Conservation (phyloP, 257 asterid genomes). For the Solanum megistacrolobum region DNA sequence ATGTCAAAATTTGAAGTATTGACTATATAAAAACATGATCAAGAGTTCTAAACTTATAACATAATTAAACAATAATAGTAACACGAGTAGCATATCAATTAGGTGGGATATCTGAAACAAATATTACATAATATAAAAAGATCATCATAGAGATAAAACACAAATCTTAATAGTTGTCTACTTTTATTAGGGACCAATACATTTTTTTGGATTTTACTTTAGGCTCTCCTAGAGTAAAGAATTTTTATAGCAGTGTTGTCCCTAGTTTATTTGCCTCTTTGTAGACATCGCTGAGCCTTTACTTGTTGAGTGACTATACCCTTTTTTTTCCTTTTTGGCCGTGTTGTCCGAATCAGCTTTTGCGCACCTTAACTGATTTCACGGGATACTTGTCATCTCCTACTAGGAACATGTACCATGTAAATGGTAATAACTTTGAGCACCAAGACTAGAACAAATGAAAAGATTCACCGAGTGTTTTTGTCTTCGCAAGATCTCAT, state of each 20-base stretch:
- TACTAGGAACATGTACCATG: too few species aligned
- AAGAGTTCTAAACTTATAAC: not conserved
- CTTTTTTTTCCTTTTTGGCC: too few species aligned
- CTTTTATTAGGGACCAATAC: not conserved
- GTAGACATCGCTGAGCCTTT: not conserved
- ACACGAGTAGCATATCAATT: not conserved
- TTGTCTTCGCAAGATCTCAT: too few species aligned
- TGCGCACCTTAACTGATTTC: too few species aligned
- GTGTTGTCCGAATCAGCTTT: too few species aligned
- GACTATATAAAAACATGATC: not conserved
- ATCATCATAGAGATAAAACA: not conserved
- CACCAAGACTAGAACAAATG: too few species aligned
- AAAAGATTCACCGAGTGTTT: too few species aligned
- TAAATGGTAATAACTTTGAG: too few species aligned
- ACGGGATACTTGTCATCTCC: too few species aligned
- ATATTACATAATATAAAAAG: not conserved
- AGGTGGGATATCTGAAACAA: not conserved
- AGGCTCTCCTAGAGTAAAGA: not conserved
- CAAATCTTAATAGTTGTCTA: not conserved
- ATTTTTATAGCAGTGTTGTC: not conserved
- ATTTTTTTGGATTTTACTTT: not conserved
- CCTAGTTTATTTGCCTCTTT: not conserved
- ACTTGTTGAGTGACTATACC: too few species aligned
- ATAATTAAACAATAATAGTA: not conserved
- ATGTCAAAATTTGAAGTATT: not conserved